Evolutionary conservation across 176 grass and related monocot species (phyloP).

Genomic region (Eragrostis nindensis): DNA sequence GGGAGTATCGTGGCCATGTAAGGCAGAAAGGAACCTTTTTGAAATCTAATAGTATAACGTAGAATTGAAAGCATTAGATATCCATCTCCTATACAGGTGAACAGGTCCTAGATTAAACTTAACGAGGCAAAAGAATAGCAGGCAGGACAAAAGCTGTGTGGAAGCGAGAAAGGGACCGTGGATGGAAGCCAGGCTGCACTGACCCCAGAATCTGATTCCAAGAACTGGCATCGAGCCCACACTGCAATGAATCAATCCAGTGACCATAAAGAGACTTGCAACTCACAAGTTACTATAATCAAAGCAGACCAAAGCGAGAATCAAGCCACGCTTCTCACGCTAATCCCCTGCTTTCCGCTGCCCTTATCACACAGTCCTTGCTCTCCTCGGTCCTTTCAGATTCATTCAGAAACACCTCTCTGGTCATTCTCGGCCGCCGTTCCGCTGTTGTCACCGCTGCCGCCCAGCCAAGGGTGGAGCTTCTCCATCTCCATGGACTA

Average conservation of each 20-base stretch:
- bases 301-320: constrained; percentile 32
- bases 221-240: constrained; percentile 31
- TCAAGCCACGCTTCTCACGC: constrained; percentile 33
- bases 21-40: not conserved
- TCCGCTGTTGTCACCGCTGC: not conserved
- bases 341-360: constrained; percentile 38
- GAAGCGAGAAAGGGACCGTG: constrained; percentile 39
- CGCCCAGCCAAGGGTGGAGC: not conserved
- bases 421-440: not conserved
- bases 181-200: constrained; percentile 49
- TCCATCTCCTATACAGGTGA: not conserved
- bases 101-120: not conserved
- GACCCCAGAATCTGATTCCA: constrained; percentile 62
- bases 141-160: constrained; percentile 32
- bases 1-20: not conserved
- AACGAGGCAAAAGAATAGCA: constrained; percentile 19
- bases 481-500: constrained; percentile 54
- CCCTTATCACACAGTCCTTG: constrained; percentile 38
- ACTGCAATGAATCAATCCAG: constrained; percentile 30
- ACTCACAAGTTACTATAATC: not conserved
- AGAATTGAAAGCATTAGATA: constrained; percentile 17
- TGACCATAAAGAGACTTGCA: constrained; percentile 43
- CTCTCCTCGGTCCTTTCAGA: constrained; percentile 31
- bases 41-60: not conserved
- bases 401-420: not conserved